Base-by-base conservation (phyloP, 2,329 filamentous ascomycete species). In the Neopestalotiopsis sp. region DNA sequence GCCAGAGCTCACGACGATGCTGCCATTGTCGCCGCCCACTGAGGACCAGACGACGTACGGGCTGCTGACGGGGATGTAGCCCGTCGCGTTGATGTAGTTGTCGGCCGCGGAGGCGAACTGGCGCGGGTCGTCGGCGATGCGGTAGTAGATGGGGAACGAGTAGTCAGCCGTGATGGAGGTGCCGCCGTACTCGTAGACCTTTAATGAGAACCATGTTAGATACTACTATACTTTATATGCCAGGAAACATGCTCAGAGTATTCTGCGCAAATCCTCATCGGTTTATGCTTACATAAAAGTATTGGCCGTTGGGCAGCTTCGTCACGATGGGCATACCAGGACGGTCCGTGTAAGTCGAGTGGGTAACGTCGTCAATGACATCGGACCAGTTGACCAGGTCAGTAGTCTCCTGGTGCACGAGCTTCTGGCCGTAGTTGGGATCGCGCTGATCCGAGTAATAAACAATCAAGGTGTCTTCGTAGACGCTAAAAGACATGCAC, bases 371-470 rank as follows among this genome's bases (percentile, higher is more conserved):
- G 70, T 90, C 84, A 64, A 91, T 85, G 3, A 87, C 81, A 0
- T 83, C 75, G 20, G 85, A 84, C 91, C 91, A 94, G 17, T 77
- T 87, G 69, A 82, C 79, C 24, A 92, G 82, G 74, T 93, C 89
- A 1, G 79, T 83, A 2, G 88, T 85, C 17, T 83, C 83, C 78
- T 92, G 90, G 77, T 93, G 90, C 2, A 88, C 85, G 53, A 93
- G 83, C 75, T 92, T 92, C 79, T 93, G 91, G 20, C 91, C 91
- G 74, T 93, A 83, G 1, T 81, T 81, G 71, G 89, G 84, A 70
- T 90, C 90, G 45, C 91, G 86, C 76, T 93, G 91, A 77, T 93
- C 91, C 1, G 90, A 90, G 81, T 93, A 93, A 82, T 92, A 93
- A 73, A 86, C 82, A 45, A 93, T 85, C 20, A 93, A 80, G 65